These are phyloP conservation scores for Vigna radiata DNA, from an alignment of 306 rosid genomes.

Conservation along the genomic window DNA sequence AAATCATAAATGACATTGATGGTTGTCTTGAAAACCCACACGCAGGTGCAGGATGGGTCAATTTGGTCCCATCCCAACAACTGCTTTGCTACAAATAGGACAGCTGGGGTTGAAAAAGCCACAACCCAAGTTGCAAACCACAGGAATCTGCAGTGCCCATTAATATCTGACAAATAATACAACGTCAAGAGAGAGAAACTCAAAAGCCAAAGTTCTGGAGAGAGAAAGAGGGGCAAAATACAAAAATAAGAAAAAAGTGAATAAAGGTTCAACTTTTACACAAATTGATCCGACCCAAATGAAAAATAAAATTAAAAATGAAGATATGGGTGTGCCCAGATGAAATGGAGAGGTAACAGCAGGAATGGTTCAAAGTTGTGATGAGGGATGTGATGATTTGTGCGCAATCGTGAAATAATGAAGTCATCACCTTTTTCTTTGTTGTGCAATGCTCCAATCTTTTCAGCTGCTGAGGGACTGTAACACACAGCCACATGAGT, in stretches of 20 bases:
- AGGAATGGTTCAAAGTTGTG: background rate
- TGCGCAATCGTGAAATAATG: constrained; percentile 20
- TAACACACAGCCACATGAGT: constrained; percentile 13
- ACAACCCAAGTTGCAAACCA: constrained; percentile 74
- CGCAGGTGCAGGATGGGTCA: constrained; percentile 64
- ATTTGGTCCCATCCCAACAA: constrained; percentile 90
- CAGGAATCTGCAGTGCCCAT: constrained; percentile 67
- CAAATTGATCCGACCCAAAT: constrained; percentile 6
- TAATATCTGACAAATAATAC: constrained; percentile 64
- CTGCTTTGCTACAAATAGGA: constrained; percentile 58
- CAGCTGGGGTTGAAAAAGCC: constrained; percentile 79
- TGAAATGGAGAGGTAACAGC: background rate
- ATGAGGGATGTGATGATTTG: background rate
- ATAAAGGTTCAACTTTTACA: constrained; percentile 3
- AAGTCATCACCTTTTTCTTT: constrained; percentile 45
- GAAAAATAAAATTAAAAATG: background rate
- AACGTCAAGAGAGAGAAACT: constrained; percentile 51
- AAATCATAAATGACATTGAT: constrained; percentile 73
- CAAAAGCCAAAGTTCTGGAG: background rate
- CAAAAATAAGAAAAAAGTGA: background rate
- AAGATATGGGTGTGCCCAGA: background rate
- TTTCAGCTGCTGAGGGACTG: constrained; percentile 23
- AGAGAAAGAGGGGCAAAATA: constrained; percentile 5
- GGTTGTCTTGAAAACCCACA: constrained; percentile 65
- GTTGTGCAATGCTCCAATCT: constrained; percentile 31